These are phyloP conservation scores for Trichoderma breve DNA, from an alignment of 2,329 filamentous ascomycete genomes.

Conservation along the genomic window DNA sequence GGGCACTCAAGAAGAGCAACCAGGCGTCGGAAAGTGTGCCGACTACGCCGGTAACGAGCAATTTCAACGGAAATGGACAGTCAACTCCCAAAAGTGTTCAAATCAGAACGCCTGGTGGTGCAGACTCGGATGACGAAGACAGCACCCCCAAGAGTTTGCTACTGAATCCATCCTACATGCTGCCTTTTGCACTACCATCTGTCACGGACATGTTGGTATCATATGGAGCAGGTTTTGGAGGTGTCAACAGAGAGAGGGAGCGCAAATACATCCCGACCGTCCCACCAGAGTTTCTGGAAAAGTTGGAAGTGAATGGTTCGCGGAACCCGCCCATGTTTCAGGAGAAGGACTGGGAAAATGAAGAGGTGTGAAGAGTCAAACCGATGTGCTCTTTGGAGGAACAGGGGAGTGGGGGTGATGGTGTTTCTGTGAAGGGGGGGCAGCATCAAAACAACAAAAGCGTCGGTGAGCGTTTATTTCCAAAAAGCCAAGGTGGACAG, in stretches of 20 bases:
- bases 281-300: conserved; percentile 87
- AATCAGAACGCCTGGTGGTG: conserved; percentile 41
- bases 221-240: conserved; percentile 92
- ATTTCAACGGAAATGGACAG: conserved; percentile 44
- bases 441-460: neutral
- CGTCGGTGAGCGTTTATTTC: neutral
- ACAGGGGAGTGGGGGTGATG: neutral
- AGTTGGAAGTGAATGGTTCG: conserved; percentile 66
- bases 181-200: conserved; percentile 92
- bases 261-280: conserved; percentile 95
- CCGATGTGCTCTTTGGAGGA: neutral
- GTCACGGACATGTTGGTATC: conserved; percentile 96
- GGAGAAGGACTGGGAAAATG: conserved; percentile 66
- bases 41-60: conserved; percentile 43
- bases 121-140: conserved; percentile 50
- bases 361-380: conserved; percentile 47
- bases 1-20: conserved; percentile 56
- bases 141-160: conserved; percentile 73
- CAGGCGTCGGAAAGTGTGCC: conserved; percentile 46
- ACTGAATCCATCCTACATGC: conserved; percentile 84
- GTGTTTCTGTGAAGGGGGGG: neutral
- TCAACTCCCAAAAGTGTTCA: conserved; percentile 43
- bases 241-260: conserved; percentile 85
- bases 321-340: conserved; percentile 56
- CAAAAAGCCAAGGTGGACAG: neutral